Evolutionary conservation across 2,329 filamentous ascomycete genomes (phyloP).

Genomic region (Phoma sp.): DNA sequence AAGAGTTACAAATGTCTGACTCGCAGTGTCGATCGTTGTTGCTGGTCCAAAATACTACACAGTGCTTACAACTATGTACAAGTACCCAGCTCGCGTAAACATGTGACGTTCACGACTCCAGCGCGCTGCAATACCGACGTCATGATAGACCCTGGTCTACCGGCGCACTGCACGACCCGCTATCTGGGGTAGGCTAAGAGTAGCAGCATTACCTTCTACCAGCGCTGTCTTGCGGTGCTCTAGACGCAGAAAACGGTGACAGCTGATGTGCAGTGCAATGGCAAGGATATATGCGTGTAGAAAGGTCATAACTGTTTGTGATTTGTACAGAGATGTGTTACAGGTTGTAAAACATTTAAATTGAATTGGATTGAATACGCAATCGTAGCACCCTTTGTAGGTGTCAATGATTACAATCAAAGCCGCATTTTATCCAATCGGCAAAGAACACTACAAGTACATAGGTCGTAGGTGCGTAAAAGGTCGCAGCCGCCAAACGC

Average conservation of each 20-base stretch:
- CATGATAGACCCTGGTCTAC: constrained; percentile 27
- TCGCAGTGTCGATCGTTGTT: background rate
- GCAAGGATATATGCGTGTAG: too few species aligned
- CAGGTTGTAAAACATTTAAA: background rate
- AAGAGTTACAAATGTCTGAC: background rate
- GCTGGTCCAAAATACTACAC: background rate
- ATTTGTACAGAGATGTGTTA: background rate
- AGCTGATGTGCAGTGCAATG: too few species aligned
- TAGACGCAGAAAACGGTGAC: too few species aligned
- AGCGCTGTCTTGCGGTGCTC: too few species aligned
- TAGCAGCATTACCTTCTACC: background rate
- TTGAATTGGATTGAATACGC: background rate
- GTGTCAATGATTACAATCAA: constrained; percentile 5
- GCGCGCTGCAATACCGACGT: constrained; percentile 23
- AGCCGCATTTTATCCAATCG: constrained; percentile 7
- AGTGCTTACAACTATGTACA: background rate
- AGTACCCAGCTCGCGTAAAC: background rate
- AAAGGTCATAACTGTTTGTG: too few species aligned
- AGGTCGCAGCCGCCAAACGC: constrained; percentile 25
- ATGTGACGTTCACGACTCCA: constrained; percentile 16
- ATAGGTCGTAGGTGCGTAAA: constrained; percentile 14
- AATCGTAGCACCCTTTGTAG: background rate
- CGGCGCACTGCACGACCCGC: background rate
- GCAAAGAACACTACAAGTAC: constrained; percentile 20
- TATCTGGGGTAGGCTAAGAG: constrained; percentile 10